Evolutionary conservation across 257 asterid species (phyloP).

Genomic region (Solanum bulbocastanum): DNA sequence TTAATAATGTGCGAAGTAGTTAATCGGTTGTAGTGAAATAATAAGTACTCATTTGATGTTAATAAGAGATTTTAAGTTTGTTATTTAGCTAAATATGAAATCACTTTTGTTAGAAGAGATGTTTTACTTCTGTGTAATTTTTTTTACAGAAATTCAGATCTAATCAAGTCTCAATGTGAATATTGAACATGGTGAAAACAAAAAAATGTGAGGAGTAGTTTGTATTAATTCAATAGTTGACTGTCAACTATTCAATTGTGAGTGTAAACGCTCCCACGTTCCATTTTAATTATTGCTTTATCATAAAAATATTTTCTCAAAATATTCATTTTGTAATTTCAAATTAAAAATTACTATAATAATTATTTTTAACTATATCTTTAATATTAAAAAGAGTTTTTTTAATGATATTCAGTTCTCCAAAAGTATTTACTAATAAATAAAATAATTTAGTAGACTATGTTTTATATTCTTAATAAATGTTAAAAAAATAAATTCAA

Average conservation of each 20-base stretch:
- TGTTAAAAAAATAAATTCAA: background rate
- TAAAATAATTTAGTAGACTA: background rate
- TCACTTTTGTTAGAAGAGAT: background rate
- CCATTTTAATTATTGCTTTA: background rate
- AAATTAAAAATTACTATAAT: background rate
- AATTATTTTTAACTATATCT: background rate
- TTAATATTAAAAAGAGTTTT: background rate
- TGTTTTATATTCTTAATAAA: background rate
- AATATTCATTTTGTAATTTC: no score
- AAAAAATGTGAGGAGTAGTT: background rate
- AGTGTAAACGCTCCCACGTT: background rate
- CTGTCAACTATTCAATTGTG: background rate
- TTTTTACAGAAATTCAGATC: background rate
- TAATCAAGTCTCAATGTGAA: background rate
- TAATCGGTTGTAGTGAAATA: background rate
- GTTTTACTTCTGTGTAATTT: background rate
- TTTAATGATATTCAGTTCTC: background rate
- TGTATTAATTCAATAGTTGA: no score
- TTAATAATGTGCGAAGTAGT: background rate
- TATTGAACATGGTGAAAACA: rapidly evolving
- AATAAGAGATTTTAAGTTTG: background rate
- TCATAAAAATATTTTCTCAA: background rate
- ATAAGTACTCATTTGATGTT: background rate
- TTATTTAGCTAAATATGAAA: background rate
- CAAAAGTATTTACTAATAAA: background rate